These are phyloP conservation scores for Trichoderma sp. DNA, from an alignment of 2,329 filamentous ascomycete species.

Conservation along the genomic window DNA sequence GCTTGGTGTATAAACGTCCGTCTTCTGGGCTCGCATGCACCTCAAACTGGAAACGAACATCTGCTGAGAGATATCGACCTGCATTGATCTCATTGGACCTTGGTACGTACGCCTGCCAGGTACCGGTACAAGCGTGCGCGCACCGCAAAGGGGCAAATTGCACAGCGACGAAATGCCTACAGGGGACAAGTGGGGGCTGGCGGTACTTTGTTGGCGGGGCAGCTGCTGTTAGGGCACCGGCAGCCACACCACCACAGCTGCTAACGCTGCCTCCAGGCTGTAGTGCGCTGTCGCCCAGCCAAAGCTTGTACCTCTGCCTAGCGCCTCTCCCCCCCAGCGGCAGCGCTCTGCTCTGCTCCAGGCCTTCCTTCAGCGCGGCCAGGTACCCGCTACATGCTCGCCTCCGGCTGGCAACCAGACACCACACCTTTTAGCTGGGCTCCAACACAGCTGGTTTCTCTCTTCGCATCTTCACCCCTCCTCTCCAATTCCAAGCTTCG, in stretches of 20 bases:
- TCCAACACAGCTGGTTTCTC: conserved; percentile 18
- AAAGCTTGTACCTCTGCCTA: background rate
- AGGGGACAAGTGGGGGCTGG: conserved; percentile 2
- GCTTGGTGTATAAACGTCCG: background rate
- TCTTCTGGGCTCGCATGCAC: background rate
- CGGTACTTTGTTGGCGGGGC: conserved; percentile 19
- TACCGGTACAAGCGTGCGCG: background rate
- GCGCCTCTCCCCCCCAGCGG: background rate
- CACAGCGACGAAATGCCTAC: background rate
- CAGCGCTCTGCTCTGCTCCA: conserved; percentile 7
- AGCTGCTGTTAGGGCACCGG: conserved; percentile 2
- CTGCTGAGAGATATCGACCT: background rate
- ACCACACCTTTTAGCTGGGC: conserved; percentile 5
- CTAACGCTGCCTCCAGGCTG: background rate
- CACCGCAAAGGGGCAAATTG: conserved; percentile 21
- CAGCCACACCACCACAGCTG: background rate
- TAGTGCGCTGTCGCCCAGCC: background rate
- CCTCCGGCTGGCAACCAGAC: background rate
- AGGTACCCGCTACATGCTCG: conserved; percentile 1
- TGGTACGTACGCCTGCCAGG: background rate
- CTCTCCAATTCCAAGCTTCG: background rate
- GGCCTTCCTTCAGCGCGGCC: background rate
- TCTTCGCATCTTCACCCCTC: background rate
- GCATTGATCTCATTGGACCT: no score
- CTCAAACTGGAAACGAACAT: background rate